phyloP scores from a whole-genome alignment of 1,284 basidiomycete species.

The Apiotrichum laibachii region DNA sequence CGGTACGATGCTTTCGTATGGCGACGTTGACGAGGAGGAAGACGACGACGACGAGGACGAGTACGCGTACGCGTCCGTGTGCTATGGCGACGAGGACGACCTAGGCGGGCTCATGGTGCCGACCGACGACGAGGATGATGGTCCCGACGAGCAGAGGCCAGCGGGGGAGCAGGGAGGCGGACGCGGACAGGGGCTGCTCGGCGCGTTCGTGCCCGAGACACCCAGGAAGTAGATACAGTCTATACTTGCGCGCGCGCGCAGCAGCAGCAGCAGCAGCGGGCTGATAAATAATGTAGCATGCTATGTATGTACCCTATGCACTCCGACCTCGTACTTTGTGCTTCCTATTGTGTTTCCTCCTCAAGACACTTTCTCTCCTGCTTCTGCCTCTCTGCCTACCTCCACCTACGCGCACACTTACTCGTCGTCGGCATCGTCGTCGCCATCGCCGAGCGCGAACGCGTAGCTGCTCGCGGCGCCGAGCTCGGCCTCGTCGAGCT shows the following conservation, averaged over 20 bases:
- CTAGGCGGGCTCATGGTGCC: constrained; percentile 43
- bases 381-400: background rate
- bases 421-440: background rate
- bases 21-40: background rate
- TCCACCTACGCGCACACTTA: background rate
- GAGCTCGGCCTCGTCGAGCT: constrained; percentile 10
- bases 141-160: constrained; percentile 8
- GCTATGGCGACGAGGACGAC: constrained; percentile 26
- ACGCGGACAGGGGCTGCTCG: no score
- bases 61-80: no score
- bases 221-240: constrained; percentile 18
- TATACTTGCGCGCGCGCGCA: no score
- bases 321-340: no score
- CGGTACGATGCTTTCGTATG: no score
- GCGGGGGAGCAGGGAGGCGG: no score
- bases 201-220: constrained; percentile 28
- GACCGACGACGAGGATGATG: constrained; percentile 42
- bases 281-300: no score
- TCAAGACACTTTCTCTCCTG: no score
- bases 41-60: background rate
- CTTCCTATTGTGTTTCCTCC: no score
- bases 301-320: background rate
- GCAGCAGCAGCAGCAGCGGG: no score
- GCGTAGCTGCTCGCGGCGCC: no score
- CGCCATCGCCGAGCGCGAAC: constrained; percentile 1